Percentiles rank a stretch among this genome's conserved stretches.
Conservation (phyloP, 2,329 filamentous ascomycete species). For the Cordyceps farinosa region DNA sequence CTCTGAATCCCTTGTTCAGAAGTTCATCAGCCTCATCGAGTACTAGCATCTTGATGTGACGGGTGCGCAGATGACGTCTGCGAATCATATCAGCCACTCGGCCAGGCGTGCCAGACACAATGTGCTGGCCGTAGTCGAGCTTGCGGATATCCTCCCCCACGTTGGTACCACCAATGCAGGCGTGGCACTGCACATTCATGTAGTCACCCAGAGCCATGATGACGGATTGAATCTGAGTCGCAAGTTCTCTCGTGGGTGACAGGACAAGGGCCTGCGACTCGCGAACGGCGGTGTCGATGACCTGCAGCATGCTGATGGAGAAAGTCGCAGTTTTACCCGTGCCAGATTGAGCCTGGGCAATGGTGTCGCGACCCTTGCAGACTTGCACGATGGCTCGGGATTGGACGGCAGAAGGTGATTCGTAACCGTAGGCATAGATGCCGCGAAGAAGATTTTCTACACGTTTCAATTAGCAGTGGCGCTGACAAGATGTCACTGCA, state of each 20-base stretch:
- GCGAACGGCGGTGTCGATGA: constrained; percentile 88
- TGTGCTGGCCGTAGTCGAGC: constrained; percentile 95
- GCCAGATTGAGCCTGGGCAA: constrained; percentile 95
- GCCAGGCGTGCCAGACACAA: constrained; percentile 95
- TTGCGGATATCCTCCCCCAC: constrained; percentile 97
- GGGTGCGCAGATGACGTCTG: constrained; percentile 53
- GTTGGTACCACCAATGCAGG: constrained; percentile 96
- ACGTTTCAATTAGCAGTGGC: not conserved
- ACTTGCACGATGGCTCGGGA: constrained; percentile 98
- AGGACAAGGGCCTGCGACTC: constrained; percentile 94
- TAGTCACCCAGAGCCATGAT: constrained; percentile 99
- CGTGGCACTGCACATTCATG: constrained; percentile 99
- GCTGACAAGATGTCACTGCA: constrained; percentile 8
- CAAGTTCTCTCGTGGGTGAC: constrained; percentile 92
- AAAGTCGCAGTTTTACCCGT: constrained; percentile 97
- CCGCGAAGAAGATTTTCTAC: constrained; percentile 89
- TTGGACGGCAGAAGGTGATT: constrained; percentile 95
- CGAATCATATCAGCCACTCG: constrained; percentile 71
- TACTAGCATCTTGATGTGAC: constrained; percentile 63
- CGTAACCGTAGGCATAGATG: constrained; percentile 97
- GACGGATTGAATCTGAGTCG: constrained; percentile 97
- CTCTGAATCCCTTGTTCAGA: constrained; percentile 90
- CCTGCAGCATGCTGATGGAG: constrained; percentile 92
- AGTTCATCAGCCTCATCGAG: constrained; percentile 60
- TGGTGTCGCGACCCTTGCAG: constrained; percentile 98